phyloP scores from a whole-genome alignment of 2,329 filamentous ascomycete genomes.

The Stromatinia cepivora region DNA sequence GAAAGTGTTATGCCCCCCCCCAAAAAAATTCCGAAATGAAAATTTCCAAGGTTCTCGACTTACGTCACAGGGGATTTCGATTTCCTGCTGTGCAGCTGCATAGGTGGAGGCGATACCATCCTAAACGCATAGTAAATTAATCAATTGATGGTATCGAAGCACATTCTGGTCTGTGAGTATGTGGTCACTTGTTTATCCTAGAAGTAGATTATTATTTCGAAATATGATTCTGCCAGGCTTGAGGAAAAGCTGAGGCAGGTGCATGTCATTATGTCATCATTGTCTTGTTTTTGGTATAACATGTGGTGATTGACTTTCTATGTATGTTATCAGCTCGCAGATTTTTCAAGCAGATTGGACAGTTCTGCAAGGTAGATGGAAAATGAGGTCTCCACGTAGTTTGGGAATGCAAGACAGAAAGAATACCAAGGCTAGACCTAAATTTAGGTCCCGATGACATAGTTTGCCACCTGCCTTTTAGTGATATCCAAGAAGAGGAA shows the following conservation, averaged over 20 bases:
- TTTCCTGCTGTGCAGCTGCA: neutral
- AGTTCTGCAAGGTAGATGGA: neutral
- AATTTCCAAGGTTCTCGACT: conserved; percentile 9
- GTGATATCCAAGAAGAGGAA: neutral
- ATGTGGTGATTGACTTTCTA: neutral
- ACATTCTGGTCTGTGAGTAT: conserved; percentile 14
- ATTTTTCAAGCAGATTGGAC: neutral
- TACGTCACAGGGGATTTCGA: conserved; percentile 11
- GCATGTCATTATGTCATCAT: neutral
- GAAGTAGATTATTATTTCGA: neutral
- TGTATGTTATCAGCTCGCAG: conserved; percentile 12
- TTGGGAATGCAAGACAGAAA: neutral
- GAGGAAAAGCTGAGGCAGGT: neutral
- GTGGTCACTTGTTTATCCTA: neutral
- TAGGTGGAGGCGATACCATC: neutral
- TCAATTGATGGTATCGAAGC: neutral
- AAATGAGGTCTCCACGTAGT: neutral
- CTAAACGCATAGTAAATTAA: neutral
- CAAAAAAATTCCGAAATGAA: neutral
- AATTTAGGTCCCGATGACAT: conserved; percentile 4
- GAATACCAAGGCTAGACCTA: neutral
- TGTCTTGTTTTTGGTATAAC: neutral
- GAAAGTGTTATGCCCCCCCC: neutral
- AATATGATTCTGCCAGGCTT: neutral
- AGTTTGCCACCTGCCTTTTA: conserved; percentile 4